These are phyloP conservation scores for Pyricularia sp. DNA, from an alignment of 2,329 filamentous ascomycete genomes.

Conservation along the genomic window DNA sequence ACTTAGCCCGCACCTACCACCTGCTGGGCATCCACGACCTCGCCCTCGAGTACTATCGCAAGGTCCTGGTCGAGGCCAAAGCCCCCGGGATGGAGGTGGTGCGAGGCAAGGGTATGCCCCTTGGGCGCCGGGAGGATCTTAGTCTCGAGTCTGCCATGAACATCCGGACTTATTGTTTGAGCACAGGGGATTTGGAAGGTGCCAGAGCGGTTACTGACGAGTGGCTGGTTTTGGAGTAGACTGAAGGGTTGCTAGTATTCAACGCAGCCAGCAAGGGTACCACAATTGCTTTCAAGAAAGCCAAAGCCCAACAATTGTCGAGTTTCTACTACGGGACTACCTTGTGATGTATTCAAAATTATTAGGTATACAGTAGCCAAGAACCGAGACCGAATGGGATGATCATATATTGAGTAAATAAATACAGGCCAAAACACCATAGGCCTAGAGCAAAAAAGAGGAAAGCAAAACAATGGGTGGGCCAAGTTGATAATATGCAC, in stretches of 20 bases:
- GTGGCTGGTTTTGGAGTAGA: conserved; percentile 38
- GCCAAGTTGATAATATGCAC: neutral
- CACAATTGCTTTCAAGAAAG: neutral
- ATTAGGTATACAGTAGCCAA: neutral
- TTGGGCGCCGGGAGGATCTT: conserved; percentile 41
- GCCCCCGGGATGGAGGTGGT: conserved; percentile 2
- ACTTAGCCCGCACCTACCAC: conserved; percentile 69
- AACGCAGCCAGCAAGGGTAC: neutral
- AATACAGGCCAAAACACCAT: neutral
- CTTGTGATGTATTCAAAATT: neutral
- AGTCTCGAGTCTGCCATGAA: conserved; percentile 66
- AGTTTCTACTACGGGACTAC: neutral
- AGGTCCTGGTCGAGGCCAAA: conserved; percentile 31
- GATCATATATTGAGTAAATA: neutral
- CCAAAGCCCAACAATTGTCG: neutral
- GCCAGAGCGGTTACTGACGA: conserved; percentile 52
- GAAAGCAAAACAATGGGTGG: neutral
- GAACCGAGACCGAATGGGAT: neutral
- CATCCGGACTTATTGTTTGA: conserved; percentile 56
- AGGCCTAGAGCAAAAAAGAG: neutral
- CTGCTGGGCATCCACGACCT: conserved; percentile 63
- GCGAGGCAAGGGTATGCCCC: conserved; percentile 11
- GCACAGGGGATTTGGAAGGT: conserved; percentile 51
- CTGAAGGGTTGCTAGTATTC: neutral
- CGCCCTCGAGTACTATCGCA: conserved; percentile 61